Base-by-base conservation (phyloP, 495 filamentous ascomycete genomes). In the Aspergillus carlsbadensis region DNA sequence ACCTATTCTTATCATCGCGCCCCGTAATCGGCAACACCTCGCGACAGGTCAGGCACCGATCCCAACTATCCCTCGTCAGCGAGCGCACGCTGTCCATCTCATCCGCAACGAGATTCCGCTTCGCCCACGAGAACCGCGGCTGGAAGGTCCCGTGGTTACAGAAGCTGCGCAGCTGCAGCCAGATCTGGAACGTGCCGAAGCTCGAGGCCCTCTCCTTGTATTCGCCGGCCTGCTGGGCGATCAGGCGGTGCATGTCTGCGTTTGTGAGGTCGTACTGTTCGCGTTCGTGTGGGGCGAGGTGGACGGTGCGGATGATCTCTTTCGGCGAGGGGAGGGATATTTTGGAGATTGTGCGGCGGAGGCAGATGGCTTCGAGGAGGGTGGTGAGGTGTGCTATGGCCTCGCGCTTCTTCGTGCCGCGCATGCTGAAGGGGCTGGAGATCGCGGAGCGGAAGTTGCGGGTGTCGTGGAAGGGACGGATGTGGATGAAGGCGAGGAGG, bases 101-200 rank as follows among this genome's bases (percentile, higher is more conserved):
- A 3, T 62, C 56, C 18, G 62, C 65, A 13, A 52, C 37, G 18
- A 67, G 18, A 40, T 64, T 61, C 7, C 64, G 61, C 50, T 62
- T 60, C 37, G 62, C 61, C 70, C 73, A 69, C 10, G 66, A 69
- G 56, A 74, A 69, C 3, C 50, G 57, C 51, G 68, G 60, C 37
- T 78, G 72, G 48, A 62, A 75, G 2, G 76, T 77, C 8, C 76
- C 77, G 55, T 78, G 73, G 49, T 79, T 79, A 57, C 76, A 79
- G 5, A 81, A 59, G 6, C 72, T 62, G 2, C 78, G 68, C 8
- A 81, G 64, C 43, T 72, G 72, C 8, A 78, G 47, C n/a, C 69
- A 65, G 0, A 71, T 58, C 47, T 76, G 72, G 36, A 81, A 73
- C 20, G 76, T 58, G 10, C 69, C 65, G 43, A 72, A 69, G 20